phyloP scores from a whole-genome alignment of 495 filamentous ascomycete species.

The Terfezia claveryi region DNA sequence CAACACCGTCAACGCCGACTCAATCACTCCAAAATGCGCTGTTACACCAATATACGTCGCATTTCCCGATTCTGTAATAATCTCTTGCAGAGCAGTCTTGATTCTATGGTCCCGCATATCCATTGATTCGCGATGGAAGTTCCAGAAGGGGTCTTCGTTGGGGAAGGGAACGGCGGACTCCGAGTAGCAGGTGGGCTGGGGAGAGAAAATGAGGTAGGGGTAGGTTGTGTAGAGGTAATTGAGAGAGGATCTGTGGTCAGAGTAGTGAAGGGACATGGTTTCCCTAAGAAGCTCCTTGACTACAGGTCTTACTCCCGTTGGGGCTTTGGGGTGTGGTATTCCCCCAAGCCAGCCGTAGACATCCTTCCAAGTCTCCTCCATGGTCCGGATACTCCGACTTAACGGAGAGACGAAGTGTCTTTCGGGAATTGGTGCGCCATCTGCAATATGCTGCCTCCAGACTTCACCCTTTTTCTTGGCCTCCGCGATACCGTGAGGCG shows the following conservation, averaged over 20 bases:
- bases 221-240: slow-evolving; percentile 4
- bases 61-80: not conserved
- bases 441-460: slow-evolving; percentile 6
- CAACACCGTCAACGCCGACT: slow-evolving; percentile 10
- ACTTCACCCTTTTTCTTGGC: slow-evolving; percentile 7
- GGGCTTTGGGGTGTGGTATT: not conserved
- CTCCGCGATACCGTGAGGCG: slow-evolving; percentile 6
- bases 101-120: slow-evolving; percentile 5
- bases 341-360: not conserved
- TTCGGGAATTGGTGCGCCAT: slow-evolving; percentile 7
- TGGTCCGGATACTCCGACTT: slow-evolving; percentile 13
- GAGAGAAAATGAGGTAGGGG: slow-evolving; percentile 6
- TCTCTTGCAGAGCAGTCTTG: slow-evolving; percentile 5
- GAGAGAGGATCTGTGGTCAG: slow-evolving; percentile 4
- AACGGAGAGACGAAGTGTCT: slow-evolving; percentile 11
- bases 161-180: slow-evolving; percentile 1
- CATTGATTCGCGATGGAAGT: slow-evolving; percentile 12
- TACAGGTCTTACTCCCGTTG: slow-evolving; percentile 6
- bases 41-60: slow-evolving; percentile 14
- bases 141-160: slow-evolving; percentile 11
- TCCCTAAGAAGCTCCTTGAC: slow-evolving; percentile 12
- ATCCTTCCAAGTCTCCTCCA: slow-evolving; percentile 10
- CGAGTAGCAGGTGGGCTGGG: not conserved
- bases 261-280: slow-evolving; percentile 11
- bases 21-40: slow-evolving; percentile 13